Conservation (phyloP, 2,329 filamentous ascomycete genomes). For the Monilinia aucupariae region DNA sequence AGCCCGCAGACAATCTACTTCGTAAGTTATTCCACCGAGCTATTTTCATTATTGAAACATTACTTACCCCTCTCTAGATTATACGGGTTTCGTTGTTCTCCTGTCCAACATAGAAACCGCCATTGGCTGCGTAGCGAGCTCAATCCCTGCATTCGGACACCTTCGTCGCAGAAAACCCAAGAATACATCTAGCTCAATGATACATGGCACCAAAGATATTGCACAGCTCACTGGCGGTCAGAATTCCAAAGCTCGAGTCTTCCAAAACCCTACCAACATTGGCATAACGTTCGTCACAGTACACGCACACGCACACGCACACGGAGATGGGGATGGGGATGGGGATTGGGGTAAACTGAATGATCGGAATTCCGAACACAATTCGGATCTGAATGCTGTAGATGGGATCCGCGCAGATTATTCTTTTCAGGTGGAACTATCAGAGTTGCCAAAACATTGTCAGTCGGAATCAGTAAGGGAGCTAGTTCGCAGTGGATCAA, state of each 20-base stretch:
- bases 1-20: constrained; percentile 21
- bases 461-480: not conserved
- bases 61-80: not conserved
- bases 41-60: too few species aligned
- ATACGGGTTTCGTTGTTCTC: constrained; percentile 12
- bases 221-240: not conserved
- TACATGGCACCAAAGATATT: not conserved
- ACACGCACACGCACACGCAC: not conserved
- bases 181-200: not conserved
- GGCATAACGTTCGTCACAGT: constrained; percentile 13
- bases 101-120: constrained; percentile 16
- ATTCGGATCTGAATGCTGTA: not conserved
- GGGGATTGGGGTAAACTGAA: constrained; percentile 18
- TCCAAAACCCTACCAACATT: constrained; percentile 16
- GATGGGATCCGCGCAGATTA: constrained; percentile 8
- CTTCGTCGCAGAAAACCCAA: not conserved
- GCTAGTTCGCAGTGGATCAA: not conserved
- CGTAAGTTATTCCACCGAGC: constrained; percentile 23
- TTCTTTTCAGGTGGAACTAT: constrained; percentile 18
- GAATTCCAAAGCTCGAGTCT: not conserved
- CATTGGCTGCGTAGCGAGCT: constrained; percentile 12
- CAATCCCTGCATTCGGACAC: constrained; percentile 13
- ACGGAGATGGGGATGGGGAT: constrained; percentile 16
- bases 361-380: constrained; percentile 6
- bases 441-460: constrained; percentile 1